Evolutionary conservation across 192 early-diverging fungal species (phyloP).

Genomic region (Backusella tuberculispora): DNA sequence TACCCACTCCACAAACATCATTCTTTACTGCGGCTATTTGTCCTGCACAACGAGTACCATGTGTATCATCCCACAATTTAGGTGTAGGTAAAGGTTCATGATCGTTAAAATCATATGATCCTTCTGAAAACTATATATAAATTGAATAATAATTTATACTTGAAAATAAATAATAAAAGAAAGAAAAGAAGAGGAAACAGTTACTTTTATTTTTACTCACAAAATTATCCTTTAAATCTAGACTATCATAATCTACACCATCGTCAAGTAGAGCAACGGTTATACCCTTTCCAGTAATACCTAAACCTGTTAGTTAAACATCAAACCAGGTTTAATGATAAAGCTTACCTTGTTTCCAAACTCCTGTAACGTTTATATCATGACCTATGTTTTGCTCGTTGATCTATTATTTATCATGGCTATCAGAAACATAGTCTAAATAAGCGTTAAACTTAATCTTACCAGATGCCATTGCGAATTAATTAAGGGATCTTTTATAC

Average conservation of each 20-base stretch:
- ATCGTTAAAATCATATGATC: slow-evolving; percentile 89
- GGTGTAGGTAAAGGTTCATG: slow-evolving; percentile 71
- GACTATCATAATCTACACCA: slow-evolving; percentile 75
- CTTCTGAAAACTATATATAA: slow-evolving; percentile 53
- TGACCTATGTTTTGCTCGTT: slow-evolving; percentile 47
- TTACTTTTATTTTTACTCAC: slow-evolving; percentile 27
- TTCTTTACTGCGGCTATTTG: slow-evolving; percentile 84
- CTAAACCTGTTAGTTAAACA: neutral
- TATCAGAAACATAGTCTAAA: neutral
- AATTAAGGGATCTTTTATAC: slow-evolving; percentile 73
- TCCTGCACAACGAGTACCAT: slow-evolving; percentile 89
- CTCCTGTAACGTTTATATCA: slow-evolving; percentile 82
- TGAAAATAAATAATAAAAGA: neutral
- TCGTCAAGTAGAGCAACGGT: slow-evolving; percentile 86
- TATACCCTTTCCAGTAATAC: slow-evolving; percentile 72
- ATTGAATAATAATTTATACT: neutral
- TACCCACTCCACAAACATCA: slow-evolving; percentile 80
- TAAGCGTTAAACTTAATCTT: slow-evolving; percentile 15
- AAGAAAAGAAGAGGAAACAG: neutral
- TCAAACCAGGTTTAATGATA: neutral
- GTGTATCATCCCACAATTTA: slow-evolving; percentile 68
- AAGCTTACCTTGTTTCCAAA: slow-evolving; percentile 71
- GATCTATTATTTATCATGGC: slow-evolving; percentile 18
- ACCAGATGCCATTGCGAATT: slow-evolving; percentile 80
- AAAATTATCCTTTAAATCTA: slow-evolving; percentile 79